Conservation (phyloP, 352 stramenopile species). For the Phytophthora citrophthora region DNA sequence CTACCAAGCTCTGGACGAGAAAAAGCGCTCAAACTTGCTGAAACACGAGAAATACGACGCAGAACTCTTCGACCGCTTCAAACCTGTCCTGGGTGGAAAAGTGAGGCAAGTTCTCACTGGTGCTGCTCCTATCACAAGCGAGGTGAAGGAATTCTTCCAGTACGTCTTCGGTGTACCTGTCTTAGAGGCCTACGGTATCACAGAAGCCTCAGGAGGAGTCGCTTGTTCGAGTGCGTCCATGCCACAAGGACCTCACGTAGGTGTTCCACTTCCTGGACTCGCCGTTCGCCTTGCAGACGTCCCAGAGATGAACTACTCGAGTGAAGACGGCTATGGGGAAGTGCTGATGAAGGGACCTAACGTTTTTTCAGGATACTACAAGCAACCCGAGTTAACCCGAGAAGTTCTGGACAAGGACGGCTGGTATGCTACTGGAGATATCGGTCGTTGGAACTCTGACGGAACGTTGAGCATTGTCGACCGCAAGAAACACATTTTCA, state of each 20-base stretch:
- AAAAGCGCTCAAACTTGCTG: slow-evolving; percentile 42
- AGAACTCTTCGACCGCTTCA: slow-evolving; percentile 95
- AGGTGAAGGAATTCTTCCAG: slow-evolving; percentile 96
- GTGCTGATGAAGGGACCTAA: slow-evolving; percentile 84
- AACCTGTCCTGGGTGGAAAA: slow-evolving; percentile 86
- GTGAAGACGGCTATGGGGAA: slow-evolving; percentile 53
- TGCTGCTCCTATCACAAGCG: slow-evolving; percentile 90
- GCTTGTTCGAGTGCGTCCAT: slow-evolving; percentile 35
- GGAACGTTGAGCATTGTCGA: slow-evolving; percentile 89
- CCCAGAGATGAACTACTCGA: slow-evolving; percentile 95
- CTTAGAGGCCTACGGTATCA: slow-evolving; percentile 95
- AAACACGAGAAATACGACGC: slow-evolving; percentile 88
- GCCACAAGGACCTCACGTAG: slow-evolving; percentile 86
- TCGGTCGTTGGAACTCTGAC: slow-evolving; percentile 92
- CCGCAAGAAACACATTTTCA: slow-evolving; percentile 93
- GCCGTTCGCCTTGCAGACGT: slow-evolving; percentile 94
- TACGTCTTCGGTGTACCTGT: slow-evolving; percentile 92
- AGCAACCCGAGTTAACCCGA: slow-evolving; percentile 88
- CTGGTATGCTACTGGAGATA: slow-evolving; percentile 97
- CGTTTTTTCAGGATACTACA: slow-evolving; percentile 94
- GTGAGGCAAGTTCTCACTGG: slow-evolving; percentile 93
- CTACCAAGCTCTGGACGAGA: slow-evolving; percentile 48
- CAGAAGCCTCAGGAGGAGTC: slow-evolving; percentile 65
- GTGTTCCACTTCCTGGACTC: slow-evolving; percentile 73
- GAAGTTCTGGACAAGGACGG: slow-evolving; percentile 90